Evolutionary conservation across 1,284 basidiomycete species (phyloP), one percentile per base, ranked within the genome.

Genomic region (Phenoliferia sp.): DNA sequence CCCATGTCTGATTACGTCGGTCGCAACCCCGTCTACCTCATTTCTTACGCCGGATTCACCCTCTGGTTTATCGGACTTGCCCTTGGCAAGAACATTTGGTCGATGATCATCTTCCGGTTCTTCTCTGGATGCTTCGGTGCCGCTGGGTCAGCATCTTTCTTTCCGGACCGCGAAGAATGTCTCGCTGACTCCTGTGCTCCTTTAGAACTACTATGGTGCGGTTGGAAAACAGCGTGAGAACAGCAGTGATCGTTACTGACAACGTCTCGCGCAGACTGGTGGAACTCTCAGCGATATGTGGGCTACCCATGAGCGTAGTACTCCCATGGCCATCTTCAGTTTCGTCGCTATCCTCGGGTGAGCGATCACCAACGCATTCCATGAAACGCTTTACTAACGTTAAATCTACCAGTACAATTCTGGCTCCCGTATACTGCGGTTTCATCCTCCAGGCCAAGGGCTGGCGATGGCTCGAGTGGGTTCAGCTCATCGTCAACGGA

Each of bases 61-160:
- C 15, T 54, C 52, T 54, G 15, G 17, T 28, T 54, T 28, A 28
- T 54, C 52, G 17, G 17, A 17, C 15, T 86, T 78, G 84, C 85
- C 0, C 81, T 88, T 10, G 87, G 87, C 0, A 80, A 80, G 19
- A 87, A 89, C 74, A 85, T 89, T 39, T 79, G 83, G 65, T 87
- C 87, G 0, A 79, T 90, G 2, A 80, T 89, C 12, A 78, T 87
- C 58, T 86, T 84, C 0, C 84, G 89, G 9, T 89, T 89, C 77
- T 76, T 90, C 16, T 81, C 81, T 34, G 88, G 88, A 3, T 84
- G 89, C 75, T 89, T 88, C 72, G 88, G 84, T 2, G 85, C 85
- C 0, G 87, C 87, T 0, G 70, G 70, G 4, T 63, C 63, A 3
- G 69, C 71, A 3, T 64, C 70, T 19, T 73, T 66, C 59, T 12